Conservation (phyloP, 352 stramenopile species). For the Pythium plurisporium region DNA sequence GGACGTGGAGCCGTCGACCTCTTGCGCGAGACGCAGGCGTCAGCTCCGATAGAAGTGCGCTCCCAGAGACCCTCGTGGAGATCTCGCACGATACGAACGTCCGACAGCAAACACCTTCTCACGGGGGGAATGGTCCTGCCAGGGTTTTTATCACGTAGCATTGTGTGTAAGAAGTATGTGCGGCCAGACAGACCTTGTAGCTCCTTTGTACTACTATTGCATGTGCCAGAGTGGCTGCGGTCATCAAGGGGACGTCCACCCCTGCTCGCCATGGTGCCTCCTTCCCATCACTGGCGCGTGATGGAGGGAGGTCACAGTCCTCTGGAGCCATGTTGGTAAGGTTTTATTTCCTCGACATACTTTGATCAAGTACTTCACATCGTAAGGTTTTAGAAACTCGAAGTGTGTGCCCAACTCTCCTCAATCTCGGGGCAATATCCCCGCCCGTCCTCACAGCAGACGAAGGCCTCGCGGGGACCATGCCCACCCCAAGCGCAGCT, state of each 20-base stretch:
- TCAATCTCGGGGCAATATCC: background rate
- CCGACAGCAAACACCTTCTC: conserved; percentile 35
- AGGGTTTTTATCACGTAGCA: conserved; percentile 88
- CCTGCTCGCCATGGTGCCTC: background rate
- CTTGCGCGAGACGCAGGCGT: background rate
- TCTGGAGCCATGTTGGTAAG: background rate
- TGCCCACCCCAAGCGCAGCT: background rate
- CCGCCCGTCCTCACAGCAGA: background rate
- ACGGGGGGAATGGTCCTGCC: conserved; percentile 47
- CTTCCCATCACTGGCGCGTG: background rate
- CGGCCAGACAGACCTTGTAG: conserved; percentile 43
- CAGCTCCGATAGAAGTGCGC: conserved; percentile 23
- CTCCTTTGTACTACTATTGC: background rate
- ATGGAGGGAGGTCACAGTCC: too few relatives aligned
- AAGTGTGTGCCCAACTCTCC: background rate
- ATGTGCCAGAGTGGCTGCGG: background rate
- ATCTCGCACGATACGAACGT: conserved; percentile 71
- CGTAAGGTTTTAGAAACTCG: conserved; percentile 5
- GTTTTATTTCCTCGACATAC: conserved; percentile 2
- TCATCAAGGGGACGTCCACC: too few relatives aligned
- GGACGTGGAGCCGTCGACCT: conserved; percentile 14
- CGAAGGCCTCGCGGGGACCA: background rate
- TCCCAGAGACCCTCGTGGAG: conserved; percentile 31
- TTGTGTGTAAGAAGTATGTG: conserved; percentile 88
- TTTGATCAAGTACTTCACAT: background rate